A percentile compares a stretch with the other conserved stretches of the same genome.
These are phyloP conservation scores for Biscogniauxia sp. DNA, from an alignment of 2,329 filamentous ascomycete genomes.

Conservation along the genomic window DNA sequence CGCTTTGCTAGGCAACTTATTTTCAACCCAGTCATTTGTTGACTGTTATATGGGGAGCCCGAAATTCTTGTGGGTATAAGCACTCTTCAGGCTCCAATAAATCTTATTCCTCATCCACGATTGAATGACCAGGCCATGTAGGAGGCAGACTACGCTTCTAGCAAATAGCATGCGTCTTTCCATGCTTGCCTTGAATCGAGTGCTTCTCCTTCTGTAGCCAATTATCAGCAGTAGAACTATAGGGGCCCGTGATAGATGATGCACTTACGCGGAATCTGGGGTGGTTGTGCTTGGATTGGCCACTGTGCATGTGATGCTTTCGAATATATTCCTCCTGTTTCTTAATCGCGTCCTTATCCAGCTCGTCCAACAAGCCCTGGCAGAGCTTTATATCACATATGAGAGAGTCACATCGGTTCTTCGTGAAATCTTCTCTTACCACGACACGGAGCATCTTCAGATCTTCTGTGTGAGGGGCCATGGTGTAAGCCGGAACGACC, in stretches of 20 bases:
- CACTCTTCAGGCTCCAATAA: not conserved
- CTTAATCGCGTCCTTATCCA: conserved; percentile 70
- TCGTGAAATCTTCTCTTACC: conserved; percentile 87
- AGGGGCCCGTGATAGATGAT: not conserved
- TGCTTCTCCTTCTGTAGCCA: conserved; percentile 67
- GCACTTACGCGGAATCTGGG: conserved; percentile 48
- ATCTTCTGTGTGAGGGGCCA: conserved; percentile 81
- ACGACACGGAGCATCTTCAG: conserved; percentile 93
- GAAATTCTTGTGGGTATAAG: not conserved
- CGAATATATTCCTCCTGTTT: conserved; percentile 66
- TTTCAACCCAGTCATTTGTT: not conserved
- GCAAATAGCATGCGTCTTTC: conserved; percentile 87
- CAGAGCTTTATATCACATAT: conserved; percentile 78
- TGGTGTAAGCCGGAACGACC: conserved; percentile 95
- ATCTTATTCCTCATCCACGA: not conserved
- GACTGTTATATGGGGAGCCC: not conserved
- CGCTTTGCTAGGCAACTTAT: not conserved
- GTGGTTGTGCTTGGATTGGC: conserved; percentile 52
- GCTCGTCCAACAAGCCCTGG: conserved; percentile 65
- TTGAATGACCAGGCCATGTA: not conserved
- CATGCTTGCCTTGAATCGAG: conserved; percentile 83
- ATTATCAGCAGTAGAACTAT: conserved; percentile 5
- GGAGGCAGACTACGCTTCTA: conserved; percentile 35
- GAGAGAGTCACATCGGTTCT: conserved; percentile 75
- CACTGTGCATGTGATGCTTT: conserved; percentile 51